Conservation (phyloP, 163 green algal genomes). For the Chlamydomonas reinhardtii region DNA sequence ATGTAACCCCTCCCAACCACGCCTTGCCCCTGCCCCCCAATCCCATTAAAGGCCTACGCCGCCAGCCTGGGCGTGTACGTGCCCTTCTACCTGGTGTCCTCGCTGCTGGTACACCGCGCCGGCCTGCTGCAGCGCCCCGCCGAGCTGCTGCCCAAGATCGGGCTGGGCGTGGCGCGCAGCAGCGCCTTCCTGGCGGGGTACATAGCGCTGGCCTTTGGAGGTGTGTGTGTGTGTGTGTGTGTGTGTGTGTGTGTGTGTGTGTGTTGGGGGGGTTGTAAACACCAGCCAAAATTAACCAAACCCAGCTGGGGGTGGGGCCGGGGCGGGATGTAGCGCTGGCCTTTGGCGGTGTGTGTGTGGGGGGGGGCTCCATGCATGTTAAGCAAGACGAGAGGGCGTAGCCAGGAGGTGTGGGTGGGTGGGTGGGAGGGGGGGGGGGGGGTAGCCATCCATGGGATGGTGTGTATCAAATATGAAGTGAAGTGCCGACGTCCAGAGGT, state of each 20-base stretch:
- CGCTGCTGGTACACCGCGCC: constrained; percentile 88
- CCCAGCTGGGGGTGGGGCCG: too few relatives aligned
- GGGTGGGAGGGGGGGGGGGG: too few relatives aligned
- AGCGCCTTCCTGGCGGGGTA: constrained; percentile 86
- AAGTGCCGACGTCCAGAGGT: too few relatives aligned
- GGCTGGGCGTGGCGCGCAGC: constrained; percentile 78
- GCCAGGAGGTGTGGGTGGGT: too few relatives aligned
- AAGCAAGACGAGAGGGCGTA: too few relatives aligned
- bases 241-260: background rate
- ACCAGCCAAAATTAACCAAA: too few relatives aligned
- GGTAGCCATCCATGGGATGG: too few relatives aligned
- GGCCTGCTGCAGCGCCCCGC: constrained; percentile 71
- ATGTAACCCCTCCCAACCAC: background rate
- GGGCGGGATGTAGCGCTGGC: too few relatives aligned
- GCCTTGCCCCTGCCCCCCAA: background rate
- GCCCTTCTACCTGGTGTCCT: constrained; percentile 89
- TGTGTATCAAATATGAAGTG: too few relatives aligned
- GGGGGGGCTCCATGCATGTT: too few relatives aligned
- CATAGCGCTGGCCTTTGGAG: constrained; percentile 75
- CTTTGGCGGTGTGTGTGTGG: too few relatives aligned
- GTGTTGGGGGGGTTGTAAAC: too few relatives aligned
- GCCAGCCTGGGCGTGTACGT: constrained; percentile 73
- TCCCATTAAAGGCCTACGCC: constrained; percentile 76
- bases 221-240: constrained; percentile 24
- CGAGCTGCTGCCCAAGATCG: constrained; percentile 69